Percentiles rank a stretch among this genome's conserved stretches.
Conservation (phyloP, 768 basidiomycete species). For the Phaeolepiota aurea region DNA sequence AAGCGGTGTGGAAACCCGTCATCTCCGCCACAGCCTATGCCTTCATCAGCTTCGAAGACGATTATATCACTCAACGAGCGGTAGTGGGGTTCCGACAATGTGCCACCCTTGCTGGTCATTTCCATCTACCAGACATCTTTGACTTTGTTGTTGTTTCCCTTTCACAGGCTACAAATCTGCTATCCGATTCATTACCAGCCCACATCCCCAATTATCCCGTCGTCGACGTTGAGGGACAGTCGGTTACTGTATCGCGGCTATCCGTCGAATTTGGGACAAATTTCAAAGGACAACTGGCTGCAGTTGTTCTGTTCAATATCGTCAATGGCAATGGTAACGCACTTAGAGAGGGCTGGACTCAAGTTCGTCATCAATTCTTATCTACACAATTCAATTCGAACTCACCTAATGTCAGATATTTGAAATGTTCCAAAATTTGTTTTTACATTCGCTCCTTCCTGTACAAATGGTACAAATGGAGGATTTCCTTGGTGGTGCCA, state of each 20-base stretch:
- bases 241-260: constrained; percentile 83
- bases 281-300: constrained; percentile 91
- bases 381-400: neutral
- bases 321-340: constrained; percentile 94
- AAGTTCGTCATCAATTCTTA: constrained; percentile 53
- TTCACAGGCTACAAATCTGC: constrained; percentile 83
- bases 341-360: constrained; percentile 90
- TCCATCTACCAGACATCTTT: constrained; percentile 89
- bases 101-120: constrained; percentile 85
- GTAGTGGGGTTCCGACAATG: constrained; percentile 97
- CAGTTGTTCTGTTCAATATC: constrained; percentile 95
- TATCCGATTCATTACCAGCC: constrained; percentile 63
- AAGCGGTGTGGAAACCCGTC: constrained; percentile 83
- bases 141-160: constrained; percentile 93
- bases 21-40: constrained; percentile 94
- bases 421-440: constrained; percentile 96
- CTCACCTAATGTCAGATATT: constrained; percentile 60
- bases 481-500: constrained; percentile 93
- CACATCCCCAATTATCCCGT: constrained; percentile 81
- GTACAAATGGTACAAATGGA: constrained; percentile 93
- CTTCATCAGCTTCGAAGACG: constrained; percentile 93
- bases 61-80: constrained; percentile 90
- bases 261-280: constrained; percentile 93
- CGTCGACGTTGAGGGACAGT: constrained; percentile 84
- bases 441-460: constrained; percentile 88